Conservation (phyloP, 768 basidiomycete genomes). For the Trametes elegans region DNA sequence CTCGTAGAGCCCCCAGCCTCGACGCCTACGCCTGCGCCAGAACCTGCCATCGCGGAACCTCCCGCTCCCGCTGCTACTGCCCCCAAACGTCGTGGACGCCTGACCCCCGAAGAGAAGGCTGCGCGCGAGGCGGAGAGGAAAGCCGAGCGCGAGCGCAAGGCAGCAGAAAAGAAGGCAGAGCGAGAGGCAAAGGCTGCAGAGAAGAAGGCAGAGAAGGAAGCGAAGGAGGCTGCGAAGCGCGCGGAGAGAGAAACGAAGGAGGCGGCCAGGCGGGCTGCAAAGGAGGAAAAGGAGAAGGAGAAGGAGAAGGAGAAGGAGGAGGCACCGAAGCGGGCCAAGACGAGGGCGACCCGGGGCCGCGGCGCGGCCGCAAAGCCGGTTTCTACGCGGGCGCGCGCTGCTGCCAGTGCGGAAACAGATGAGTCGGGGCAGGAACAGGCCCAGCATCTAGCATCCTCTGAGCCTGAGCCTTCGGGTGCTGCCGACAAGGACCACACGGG, state of each 20-base stretch:
- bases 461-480: neutral
- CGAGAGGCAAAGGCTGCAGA: slow-evolving; percentile 18
- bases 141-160: slow-evolving; percentile 17
- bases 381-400: slow-evolving; percentile 9
- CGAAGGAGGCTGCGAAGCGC: slow-evolving; percentile 12
- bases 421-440: neutral
- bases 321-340: slow-evolving; percentile 2
- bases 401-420: neutral
- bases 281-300: neutral
- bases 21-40: slow-evolving; percentile 7
- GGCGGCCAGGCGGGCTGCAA: slow-evolving; percentile 9
- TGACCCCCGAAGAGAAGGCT: slow-evolving; percentile 27
- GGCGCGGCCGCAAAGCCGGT: neutral
- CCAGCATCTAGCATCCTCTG: no score
- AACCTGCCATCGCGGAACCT: no score
- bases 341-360: neutral
- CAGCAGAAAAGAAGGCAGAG: slow-evolving; percentile 19
- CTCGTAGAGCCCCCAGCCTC: neutral
- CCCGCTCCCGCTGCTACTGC: neutral
- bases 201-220: slow-evolving; percentile 16
- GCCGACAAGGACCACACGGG: neutral
- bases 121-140: slow-evolving; percentile 19
- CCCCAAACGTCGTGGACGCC: slow-evolving; percentile 21
- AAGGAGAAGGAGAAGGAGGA: slow-evolving; percentile 16
- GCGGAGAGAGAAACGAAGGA: slow-evolving; percentile 23